Base-by-base conservation (phyloP, 2,329 filamentous ascomycete species). In the Verticillium nonalfalfae region DNA sequence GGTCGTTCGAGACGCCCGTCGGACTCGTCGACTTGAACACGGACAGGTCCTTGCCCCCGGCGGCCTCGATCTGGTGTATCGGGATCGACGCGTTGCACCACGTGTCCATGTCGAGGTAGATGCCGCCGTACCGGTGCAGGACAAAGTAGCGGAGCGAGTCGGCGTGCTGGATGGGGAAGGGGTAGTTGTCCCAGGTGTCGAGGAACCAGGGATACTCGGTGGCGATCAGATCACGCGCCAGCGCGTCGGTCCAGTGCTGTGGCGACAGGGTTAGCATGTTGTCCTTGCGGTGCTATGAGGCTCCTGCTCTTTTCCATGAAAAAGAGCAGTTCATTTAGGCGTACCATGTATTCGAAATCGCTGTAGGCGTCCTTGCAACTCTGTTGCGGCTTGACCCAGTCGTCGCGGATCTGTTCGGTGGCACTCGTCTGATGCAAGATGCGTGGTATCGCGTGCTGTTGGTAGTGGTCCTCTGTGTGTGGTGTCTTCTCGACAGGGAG, bases 1-100 rank as follows among this genome's bases (percentile, higher is more conserved):
- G 88, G 69, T 93, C 90, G 77, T 93, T 93, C 66, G 87, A 90
- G 67, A 93, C 90, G 64, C 90, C 90, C 1, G 90, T 93, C 2
- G 90, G 90, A 2, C 83, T 77, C 0, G 90, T 93, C 65, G 71
- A 72, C 56, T 72, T 70, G 67, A 72, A 73, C 40, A 73, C 62
- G 18, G 45, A 50, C 45, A 50, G 45, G 45, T 50, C 45, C 5
- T 10, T 50, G n/a, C 18, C 45, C 9, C 45, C 45, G 45, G 45
- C n/a, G 57, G 71, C 69, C 58, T 64, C 68, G 57, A 74, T 63
- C n/a, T 68, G 65, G 36, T 68, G 56, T 7, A 73, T 58, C 2
- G 71, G 71, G 11, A 74, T 64, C 2, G 66, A 68, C 52, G 68
- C 60, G 64, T 69, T 70, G 64, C 71, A 73, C 21, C 67, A 57